Conservation (phyloP, 768 basidiomycete genomes). For the Pleurotus giganteus region DNA sequence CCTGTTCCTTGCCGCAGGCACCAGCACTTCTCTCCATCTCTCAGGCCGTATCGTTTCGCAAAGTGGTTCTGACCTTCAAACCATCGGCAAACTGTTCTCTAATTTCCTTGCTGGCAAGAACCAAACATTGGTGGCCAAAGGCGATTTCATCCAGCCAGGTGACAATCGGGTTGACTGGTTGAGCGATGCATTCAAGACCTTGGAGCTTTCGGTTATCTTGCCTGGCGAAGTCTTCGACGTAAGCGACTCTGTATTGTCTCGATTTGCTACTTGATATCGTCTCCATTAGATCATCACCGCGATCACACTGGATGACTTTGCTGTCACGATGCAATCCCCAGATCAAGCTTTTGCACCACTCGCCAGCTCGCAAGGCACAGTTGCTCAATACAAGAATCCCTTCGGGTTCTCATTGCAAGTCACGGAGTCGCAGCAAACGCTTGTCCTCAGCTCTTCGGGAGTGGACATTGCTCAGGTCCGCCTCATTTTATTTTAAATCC, state of each 20-base stretch:
- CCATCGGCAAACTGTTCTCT: conserved; percentile 64
- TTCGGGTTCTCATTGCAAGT: conserved; percentile 77
- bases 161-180: conserved; percentile 63
- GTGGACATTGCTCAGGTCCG: conserved; percentile 50
- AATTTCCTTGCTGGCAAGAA: conserved; percentile 63
- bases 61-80: conserved; percentile 48
- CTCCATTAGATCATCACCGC: conserved; percentile 54
- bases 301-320: conserved; percentile 57
- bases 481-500: not conserved
- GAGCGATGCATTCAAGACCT: conserved; percentile 66
- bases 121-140: conserved; percentile 56
- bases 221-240: conserved; percentile 59
- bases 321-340: conserved; percentile 46
- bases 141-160: conserved; percentile 58
- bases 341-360: conserved; percentile 58
- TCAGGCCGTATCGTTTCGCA: conserved; percentile 66
- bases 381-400: conserved; percentile 67
- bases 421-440: conserved; percentile 49
- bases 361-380: conserved; percentile 52
- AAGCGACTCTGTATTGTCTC: conserved; percentile 13
- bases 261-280: conserved; percentile 3
- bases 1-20: conserved; percentile 48
- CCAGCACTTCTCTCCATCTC: conserved; percentile 49
- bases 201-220: conserved; percentile 58
- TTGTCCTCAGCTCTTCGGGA: conserved; percentile 48